These are phyloP conservation scores for Sonneratia caseolaris DNA, from an alignment of 345 rosid species.

Conservation along the genomic window DNA sequence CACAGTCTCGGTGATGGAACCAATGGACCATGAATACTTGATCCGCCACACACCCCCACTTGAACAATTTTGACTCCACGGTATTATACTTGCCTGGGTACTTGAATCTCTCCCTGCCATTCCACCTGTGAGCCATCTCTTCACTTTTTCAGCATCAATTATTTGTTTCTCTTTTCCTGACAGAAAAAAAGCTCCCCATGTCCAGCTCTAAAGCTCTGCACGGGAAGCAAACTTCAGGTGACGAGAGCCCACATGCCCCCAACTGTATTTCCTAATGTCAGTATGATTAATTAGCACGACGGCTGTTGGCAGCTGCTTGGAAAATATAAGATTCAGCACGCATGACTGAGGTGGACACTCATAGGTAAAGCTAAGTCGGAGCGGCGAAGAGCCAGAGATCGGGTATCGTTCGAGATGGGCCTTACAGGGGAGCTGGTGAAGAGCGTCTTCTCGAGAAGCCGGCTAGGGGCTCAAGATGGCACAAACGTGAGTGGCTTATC, in stretches of 20 bases:
- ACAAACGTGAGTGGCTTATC: constrained; percentile 27
- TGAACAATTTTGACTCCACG: no score
- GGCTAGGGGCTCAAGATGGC: constrained; percentile 31
- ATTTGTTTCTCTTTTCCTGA: constrained; percentile 5
- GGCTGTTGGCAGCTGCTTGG: neutral
- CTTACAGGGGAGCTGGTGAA: constrained; percentile 58
- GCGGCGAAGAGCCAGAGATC: neutral
- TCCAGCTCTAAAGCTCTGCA: constrained; percentile 46
- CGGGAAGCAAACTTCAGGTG: neutral
- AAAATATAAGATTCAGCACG: neutral
- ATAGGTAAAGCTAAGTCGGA: constrained; percentile 2
- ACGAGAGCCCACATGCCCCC: constrained; percentile 4
- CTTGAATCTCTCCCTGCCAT: neutral
- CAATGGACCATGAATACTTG: no score
- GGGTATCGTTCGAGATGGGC: constrained; percentile 47
- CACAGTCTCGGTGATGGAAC: no score
- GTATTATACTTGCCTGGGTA: no score
- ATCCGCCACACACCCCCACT: no score
- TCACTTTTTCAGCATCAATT: constrained; percentile 15
- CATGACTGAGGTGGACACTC: neutral
- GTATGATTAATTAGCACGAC: neutral
- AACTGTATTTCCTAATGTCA: neutral
- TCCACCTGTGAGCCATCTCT: neutral
- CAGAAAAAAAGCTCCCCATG: constrained; percentile 12
- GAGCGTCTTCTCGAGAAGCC: constrained; percentile 59